phyloP scores from a whole-genome alignment of 345 rosid species.

The Eucalyptus victrix region DNA sequence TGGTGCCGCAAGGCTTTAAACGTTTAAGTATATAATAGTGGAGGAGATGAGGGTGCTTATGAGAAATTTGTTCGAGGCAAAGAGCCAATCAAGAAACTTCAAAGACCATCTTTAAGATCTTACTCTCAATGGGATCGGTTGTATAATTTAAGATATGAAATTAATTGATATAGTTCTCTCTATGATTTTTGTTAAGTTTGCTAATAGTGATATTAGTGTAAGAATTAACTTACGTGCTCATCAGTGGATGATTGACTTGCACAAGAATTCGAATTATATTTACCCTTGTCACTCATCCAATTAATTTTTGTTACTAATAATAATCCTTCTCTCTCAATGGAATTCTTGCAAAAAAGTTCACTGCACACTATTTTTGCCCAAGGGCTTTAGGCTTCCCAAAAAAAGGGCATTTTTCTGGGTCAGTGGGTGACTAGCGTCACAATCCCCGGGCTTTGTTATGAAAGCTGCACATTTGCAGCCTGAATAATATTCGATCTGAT shows the following conservation, averaged over 20 bases:
- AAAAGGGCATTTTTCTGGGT: neutral
- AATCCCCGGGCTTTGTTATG: neutral
- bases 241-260: neutral
- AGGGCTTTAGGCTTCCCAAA: neutral
- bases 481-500: neutral
- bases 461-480: neutral
- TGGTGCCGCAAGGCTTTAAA: slow-evolving; percentile 26
- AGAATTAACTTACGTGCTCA: neutral
- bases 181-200: neutral
- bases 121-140: neutral
- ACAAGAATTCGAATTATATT: neutral
- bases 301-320: neutral
- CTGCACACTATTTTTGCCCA: neutral
- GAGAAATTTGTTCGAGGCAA: neutral
- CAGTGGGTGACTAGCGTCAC: neutral
- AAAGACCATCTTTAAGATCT: neutral
- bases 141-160: neutral
- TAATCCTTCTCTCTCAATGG: neutral
- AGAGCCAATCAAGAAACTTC: neutral
- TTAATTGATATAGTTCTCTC: neutral
- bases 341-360: neutral
- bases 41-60: slow-evolving; percentile 18
- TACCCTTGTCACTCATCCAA: neutral
- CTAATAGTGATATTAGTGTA: neutral
- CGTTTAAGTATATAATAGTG: slow-evolving; percentile 21